These are phyloP conservation scores for Russula ochroleuca DNA, from an alignment of 768 basidiomycete species.

Conservation along the genomic window DNA sequence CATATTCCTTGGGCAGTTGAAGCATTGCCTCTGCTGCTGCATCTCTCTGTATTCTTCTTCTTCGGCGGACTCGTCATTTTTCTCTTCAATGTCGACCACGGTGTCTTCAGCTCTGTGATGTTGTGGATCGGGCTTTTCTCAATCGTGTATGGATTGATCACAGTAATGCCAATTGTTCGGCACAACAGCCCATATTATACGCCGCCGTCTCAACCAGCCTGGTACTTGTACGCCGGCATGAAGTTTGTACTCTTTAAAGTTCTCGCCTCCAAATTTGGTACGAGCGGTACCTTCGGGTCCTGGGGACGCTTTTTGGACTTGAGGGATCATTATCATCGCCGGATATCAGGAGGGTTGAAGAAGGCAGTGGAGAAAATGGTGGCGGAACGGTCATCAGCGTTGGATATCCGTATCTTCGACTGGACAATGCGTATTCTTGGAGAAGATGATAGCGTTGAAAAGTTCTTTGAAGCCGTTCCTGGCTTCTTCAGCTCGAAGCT, in stretches of 20 bases:
- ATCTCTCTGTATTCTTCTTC: conserved; percentile 5
- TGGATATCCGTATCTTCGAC: no score
- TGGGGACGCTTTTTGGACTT: background rate
- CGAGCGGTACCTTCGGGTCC: no score
- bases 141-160: background rate
- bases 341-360: no score
- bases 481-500: no score
- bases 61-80: conserved; percentile 1
- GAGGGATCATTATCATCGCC: no score
- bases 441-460: no score
- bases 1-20: background rate
- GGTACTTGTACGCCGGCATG: background rate
- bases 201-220: no score
- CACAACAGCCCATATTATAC: background rate
- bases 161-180: background rate
- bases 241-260: background rate
- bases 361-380: no score
- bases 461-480: no score
- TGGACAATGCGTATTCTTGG: no score
- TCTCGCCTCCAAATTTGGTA: background rate
- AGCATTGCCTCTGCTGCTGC: background rate
- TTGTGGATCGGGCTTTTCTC: background rate
- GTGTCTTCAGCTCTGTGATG: background rate
- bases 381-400: no score
- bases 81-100: background rate